phyloP scores from a whole-genome alignment of 192 early-diverging fungal species.

The Kappamyces sp. region DNA sequence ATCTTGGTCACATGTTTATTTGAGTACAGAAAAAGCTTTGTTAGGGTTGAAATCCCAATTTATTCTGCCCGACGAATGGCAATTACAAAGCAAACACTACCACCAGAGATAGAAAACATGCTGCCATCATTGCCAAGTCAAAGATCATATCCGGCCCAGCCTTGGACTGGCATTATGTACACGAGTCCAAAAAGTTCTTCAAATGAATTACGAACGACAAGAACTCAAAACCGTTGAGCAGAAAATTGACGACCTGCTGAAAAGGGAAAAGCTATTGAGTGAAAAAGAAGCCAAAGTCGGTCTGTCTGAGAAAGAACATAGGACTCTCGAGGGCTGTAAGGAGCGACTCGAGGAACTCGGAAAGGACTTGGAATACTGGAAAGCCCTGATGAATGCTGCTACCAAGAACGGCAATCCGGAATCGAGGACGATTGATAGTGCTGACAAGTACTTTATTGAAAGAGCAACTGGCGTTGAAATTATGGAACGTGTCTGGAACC shows the following conservation, averaged over 20 bases:
- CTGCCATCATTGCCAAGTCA: too few species aligned
- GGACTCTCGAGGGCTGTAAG: constrained; percentile 15
- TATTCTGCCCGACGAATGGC: too few species aligned
- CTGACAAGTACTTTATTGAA: constrained; percentile 20
- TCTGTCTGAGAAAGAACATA: constrained; percentile 13
- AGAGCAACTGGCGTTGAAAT: constrained; percentile 19
- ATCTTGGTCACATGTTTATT: too few species aligned
- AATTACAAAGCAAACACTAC: too few species aligned
- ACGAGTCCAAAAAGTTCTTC: too few species aligned
- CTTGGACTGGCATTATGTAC: too few species aligned
- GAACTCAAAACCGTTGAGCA: constrained; percentile 14
- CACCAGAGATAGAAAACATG: too few species aligned
- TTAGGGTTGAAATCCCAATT: too few species aligned
- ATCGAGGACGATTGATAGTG: constrained; percentile 19
- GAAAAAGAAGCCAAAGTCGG: constrained; percentile 13
- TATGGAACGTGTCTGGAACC: constrained; percentile 7
- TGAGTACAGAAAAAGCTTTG: too few species aligned
- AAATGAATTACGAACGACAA: too few species aligned
- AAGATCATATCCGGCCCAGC: too few species aligned
- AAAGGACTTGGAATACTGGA: constrained; percentile 15
- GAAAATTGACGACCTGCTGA: constrained; percentile 29
- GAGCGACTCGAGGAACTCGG: constrained; percentile 7
- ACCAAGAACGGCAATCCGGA: constrained; percentile 17
- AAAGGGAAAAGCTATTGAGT: constrained; percentile 22
- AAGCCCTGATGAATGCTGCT: constrained; percentile 11